Conservation (phyloP, 2,329 filamentous ascomycete genomes). For the Fusarium poae region DNA sequence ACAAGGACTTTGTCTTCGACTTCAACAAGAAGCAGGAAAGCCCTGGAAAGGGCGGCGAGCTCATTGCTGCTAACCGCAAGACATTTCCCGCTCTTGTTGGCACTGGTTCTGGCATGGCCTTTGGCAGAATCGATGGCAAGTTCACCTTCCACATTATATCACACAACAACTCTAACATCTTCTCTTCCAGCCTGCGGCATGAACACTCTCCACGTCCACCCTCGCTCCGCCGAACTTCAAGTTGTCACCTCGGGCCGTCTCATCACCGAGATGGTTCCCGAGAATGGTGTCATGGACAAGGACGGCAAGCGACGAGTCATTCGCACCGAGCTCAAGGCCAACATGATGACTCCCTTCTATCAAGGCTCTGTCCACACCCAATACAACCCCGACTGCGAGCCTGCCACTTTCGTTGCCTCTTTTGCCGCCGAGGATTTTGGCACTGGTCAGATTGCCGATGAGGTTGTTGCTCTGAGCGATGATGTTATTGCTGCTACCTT, state of each 20-base stretch:
- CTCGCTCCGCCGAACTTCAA: constrained; percentile 66
- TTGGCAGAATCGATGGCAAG: constrained; percentile 62
- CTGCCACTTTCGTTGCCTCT: constrained; percentile 63
- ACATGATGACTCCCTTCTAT: constrained; percentile 67
- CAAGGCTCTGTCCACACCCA: constrained; percentile 68
- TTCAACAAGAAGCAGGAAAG: constrained; percentile 54
- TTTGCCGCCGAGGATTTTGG: constrained; percentile 66
- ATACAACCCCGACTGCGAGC: constrained; percentile 67
- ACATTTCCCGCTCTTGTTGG: constrained; percentile 69
- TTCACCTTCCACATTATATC: neutral
- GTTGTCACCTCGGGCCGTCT: constrained; percentile 63
- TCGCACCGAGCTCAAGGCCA: constrained; percentile 56
- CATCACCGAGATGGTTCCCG: constrained; percentile 65
- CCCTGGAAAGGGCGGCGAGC: constrained; percentile 58
- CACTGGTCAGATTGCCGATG: constrained; percentile 63
- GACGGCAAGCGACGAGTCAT: constrained; percentile 59
- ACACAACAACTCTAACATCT: constrained; percentile 32
- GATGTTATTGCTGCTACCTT: constrained; percentile 62
- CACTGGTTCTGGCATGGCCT: constrained; percentile 63
- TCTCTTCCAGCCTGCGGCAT: constrained; percentile 62
- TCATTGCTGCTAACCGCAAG: constrained; percentile 66
- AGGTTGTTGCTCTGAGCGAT: constrained; percentile 61
- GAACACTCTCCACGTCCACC: constrained; percentile 69
- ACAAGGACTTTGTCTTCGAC: constrained; percentile 64
- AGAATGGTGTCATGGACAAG: constrained; percentile 61